Base-by-base conservation (phyloP, 345 rosid species). In the Syzygium oleosum region DNA sequence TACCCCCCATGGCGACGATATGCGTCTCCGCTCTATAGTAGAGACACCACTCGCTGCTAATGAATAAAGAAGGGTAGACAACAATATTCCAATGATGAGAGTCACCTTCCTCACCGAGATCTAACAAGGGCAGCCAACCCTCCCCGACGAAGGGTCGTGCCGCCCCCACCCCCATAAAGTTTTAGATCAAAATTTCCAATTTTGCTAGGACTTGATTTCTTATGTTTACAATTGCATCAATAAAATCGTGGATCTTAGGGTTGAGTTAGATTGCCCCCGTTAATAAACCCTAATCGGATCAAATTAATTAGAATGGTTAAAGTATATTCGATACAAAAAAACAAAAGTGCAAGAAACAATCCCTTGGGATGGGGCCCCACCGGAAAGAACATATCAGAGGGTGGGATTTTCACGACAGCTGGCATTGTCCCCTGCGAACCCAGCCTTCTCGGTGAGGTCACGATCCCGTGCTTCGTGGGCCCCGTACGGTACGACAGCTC, bases 1-100 rank as follows among this genome's bases (percentile, higher is more conserved):
- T 41, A 0, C 6, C 43, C 43, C 43, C 43, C 43, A 41, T 41
- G 43, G 43, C 55, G 2, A 16, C 1, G 4, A 2, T 10, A 11
- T 4, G 2, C 12, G 2, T 9, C 7, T 68, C 6, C 1, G 14
- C 49, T 73, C 13, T 0, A 73, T 9, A 5, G 4, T 9, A 34
- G 5, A 31, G 19, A 19, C 2, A 5, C 14, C 25, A 13, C 80
- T 34, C 19, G 80, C 25, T 17, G 38, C 23, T 21, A 34, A 68
- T 11, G 7, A 31, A 68, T 13, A 9, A 16, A 58, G 25, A 16
- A 25, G 49, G 25, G 4, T 19, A 2, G 23, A 12, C 22, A 17
- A 34, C 21, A 9, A 31, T 68, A 19, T 4, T 73, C 7, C 4
- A 5, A 73, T 34, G 25, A 21, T 2, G 46, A 73, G 12, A 17